phyloP scores from a whole-genome alignment of 139 green algal genomes.

The Picochlorum costavermella region DNA sequence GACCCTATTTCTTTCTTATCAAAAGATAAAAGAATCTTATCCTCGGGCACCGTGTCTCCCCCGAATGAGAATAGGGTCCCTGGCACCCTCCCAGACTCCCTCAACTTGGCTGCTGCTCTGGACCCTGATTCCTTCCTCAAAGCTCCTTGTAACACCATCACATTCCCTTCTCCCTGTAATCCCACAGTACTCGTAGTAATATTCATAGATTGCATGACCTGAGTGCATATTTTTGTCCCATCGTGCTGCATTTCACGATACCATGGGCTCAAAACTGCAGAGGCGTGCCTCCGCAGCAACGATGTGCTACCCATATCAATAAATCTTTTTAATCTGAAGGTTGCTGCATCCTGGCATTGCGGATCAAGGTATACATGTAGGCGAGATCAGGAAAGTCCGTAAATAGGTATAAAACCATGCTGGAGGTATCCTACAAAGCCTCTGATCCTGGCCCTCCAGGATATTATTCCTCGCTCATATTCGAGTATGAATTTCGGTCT shows the following conservation, averaged over 20 bases:
- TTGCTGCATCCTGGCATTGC: too few relatives aligned
- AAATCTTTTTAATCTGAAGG: too few relatives aligned
- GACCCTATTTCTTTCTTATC: conserved; percentile 13
- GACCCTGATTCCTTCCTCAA: not conserved
- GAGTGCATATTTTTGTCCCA: conserved; percentile 18
- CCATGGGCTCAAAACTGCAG: too few relatives aligned
- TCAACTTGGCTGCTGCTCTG: conserved; percentile 1
- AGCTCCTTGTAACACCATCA: not conserved
- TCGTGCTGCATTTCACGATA: not conserved
- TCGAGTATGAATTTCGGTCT: too few relatives aligned
- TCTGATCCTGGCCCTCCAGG: too few relatives aligned
- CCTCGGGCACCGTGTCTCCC: not conserved
- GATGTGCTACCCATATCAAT: too few relatives aligned
- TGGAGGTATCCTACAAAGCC: too few relatives aligned
- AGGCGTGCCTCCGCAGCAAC: too few relatives aligned
- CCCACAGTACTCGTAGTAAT: not conserved
- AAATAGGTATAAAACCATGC: too few relatives aligned
- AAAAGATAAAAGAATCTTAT: conserved; percentile 20
- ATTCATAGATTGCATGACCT: conserved; percentile 5
- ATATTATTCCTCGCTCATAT: too few relatives aligned
- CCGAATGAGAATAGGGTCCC: conserved; percentile 30
- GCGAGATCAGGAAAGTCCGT: too few relatives aligned
- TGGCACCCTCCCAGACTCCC: conserved; percentile 18
- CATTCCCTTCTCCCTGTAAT: not conserved
- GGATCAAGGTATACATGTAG: too few relatives aligned